Conservation (phyloP, 2,329 filamentous ascomycete species). For the Aspergillus alliaceus region DNA sequence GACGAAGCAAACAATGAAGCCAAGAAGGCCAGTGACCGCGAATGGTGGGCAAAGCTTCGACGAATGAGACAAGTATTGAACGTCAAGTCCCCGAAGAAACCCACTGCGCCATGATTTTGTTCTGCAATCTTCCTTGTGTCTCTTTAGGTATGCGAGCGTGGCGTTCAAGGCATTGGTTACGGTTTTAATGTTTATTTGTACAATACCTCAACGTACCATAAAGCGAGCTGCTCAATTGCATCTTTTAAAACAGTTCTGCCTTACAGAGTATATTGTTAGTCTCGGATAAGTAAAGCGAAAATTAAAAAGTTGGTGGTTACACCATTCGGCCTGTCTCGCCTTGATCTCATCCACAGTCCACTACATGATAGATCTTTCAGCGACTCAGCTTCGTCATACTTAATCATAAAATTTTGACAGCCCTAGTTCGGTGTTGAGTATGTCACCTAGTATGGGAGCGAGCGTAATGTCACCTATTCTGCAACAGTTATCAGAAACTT, state of each 20-base stretch:
- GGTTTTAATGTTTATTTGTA: not conserved
- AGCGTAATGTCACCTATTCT: not conserved
- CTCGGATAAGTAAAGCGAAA: too few species aligned
- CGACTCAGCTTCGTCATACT: not conserved
- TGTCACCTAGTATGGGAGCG: too few species aligned
- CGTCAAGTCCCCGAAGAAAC: constrained; percentile 57
- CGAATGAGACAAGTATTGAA: constrained; percentile 72
- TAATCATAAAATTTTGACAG: not conserved
- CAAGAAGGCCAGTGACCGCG: constrained; percentile 65
- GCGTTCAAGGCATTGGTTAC: constrained; percentile 14
- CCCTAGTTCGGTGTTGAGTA: too few species aligned
- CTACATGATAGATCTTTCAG: too few species aligned
- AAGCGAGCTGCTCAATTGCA: not conserved
- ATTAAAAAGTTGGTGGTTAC: not conserved
- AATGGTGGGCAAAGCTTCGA: constrained; percentile 70
- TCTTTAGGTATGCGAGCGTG: constrained; percentile 12
- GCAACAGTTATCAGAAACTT: not conserved
- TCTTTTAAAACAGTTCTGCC: not conserved
- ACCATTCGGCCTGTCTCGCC: not conserved
- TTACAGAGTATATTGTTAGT: not conserved
- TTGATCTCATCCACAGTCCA: too few species aligned
- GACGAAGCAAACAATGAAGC: constrained; percentile 43
- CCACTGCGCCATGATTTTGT: constrained; percentile 12
- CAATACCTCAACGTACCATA: not conserved
- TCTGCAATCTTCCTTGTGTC: not conserved